These are phyloP conservation scores for Petunia hybrid DNA, from an alignment of 305 asterid genomes.

Conservation along the genomic window DNA sequence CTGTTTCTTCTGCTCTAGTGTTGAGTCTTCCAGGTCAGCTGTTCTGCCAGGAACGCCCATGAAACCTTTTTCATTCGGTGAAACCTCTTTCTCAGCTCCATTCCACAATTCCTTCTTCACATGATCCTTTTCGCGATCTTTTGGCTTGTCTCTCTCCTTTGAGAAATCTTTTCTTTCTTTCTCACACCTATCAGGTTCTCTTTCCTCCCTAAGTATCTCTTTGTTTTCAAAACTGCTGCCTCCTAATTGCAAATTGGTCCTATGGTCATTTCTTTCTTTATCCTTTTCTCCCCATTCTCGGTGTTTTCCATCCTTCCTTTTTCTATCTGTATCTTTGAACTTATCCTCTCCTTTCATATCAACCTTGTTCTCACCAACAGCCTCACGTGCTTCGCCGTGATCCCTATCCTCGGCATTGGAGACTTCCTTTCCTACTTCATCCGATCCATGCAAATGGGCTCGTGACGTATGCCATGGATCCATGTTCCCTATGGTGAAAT, in stretches of 20 bases:
- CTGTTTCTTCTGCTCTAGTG: conserved; percentile 62
- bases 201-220: conserved; percentile 73
- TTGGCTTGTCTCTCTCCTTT: conserved; percentile 76
- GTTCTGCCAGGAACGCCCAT: conserved; percentile 63
- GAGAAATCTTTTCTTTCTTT: conserved; percentile 72
- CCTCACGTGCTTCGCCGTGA: conserved; percentile 69
- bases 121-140: conserved; percentile 76
- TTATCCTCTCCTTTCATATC: conserved; percentile 86
- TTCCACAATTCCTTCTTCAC: conserved; percentile 76
- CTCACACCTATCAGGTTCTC: conserved; percentile 78
- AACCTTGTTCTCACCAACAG: conserved; percentile 85
- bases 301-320: conserved; percentile 77
- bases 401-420: conserved; percentile 60
- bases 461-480: conserved; percentile 69
- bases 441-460: conserved; percentile 48
- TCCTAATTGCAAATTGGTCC: conserved; percentile 64
- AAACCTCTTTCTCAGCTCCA: conserved; percentile 69
- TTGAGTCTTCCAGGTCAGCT: conserved; percentile 58
- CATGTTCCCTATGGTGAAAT: conserved; percentile 60
- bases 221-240: conserved; percentile 68
- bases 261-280: conserved; percentile 82
- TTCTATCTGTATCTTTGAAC: conserved; percentile 82
- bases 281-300: conserved; percentile 76
- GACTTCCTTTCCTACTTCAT: conserved; percentile 69
- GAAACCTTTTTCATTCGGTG: conserved; percentile 63